Conservation (phyloP, 2,329 filamentous ascomycete species). For the Ceratocystis diversiconidia region DNA sequence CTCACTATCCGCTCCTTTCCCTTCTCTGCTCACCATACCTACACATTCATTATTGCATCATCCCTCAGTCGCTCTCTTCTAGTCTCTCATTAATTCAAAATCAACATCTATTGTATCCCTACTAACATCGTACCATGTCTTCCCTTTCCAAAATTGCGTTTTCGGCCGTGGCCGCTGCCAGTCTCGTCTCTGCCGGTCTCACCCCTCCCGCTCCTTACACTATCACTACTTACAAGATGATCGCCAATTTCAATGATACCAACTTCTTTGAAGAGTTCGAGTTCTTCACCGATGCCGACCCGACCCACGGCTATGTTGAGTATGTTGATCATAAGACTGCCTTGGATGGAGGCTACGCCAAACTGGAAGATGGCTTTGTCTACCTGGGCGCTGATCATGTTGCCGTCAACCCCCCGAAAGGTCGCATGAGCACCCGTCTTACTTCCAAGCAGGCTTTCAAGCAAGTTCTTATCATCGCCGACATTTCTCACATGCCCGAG, state of each 20-base stretch:
- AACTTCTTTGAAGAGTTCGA: conserved; percentile 45
- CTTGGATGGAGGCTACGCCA: conserved; percentile 41
- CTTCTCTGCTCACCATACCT: not conserved
- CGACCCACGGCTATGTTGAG: conserved; percentile 60
- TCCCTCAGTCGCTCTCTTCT: not conserved
- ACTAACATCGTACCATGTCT: not conserved
- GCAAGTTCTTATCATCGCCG: no score
- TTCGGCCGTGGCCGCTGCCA: conserved; percentile 11
- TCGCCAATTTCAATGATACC: conserved; percentile 34
- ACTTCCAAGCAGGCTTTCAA: no score
- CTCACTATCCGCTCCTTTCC: conserved; percentile 3
- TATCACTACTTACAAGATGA: conserved; percentile 29
- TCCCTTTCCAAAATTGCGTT: conserved; percentile 11
- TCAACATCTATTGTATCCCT: not conserved
- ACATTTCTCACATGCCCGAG: no score
- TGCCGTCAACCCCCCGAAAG: conserved; percentile 39
- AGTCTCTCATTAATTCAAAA: not conserved
- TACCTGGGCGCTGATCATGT: conserved; percentile 57
- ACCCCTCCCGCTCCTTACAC: not conserved
- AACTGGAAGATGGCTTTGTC: conserved; percentile 39
- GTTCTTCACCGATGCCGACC: conserved; percentile 47
- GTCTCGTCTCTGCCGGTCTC: not conserved
- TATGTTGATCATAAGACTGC: conserved; percentile 49
- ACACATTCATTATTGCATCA: not conserved
- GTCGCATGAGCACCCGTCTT: conserved; percentile 31